Evolutionary conservation across 2,329 filamentous ascomycete genomes (phyloP).

Genomic region (Plectosphaerella plurivora): DNA sequence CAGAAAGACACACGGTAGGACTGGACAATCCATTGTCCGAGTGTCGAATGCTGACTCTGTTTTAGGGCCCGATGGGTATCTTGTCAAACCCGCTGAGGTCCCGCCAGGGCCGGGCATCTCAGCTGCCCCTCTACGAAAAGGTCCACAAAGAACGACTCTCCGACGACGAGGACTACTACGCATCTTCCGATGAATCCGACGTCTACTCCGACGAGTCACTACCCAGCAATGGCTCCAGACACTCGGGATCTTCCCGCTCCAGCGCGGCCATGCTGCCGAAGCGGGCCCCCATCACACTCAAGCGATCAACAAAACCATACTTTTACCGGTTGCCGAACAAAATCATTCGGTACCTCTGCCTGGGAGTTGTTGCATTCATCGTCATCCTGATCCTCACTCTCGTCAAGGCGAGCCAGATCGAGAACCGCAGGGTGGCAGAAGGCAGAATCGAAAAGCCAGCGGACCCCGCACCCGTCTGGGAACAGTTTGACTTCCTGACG

Average conservation of each 20-base stretch:
- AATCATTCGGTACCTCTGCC: constrained; percentile 73
- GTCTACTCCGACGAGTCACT: constrained; percentile 34
- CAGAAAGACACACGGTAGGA: constrained; percentile 1
- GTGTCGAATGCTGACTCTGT: neutral
- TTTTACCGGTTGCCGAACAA: constrained; percentile 65
- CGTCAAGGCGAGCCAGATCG: constrained; percentile 67
- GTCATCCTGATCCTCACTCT: constrained; percentile 74
- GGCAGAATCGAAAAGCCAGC: constrained; percentile 55
- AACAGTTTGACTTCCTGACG: constrained; percentile 77
- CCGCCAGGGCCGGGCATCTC: constrained; percentile 34
- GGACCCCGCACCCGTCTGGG: constrained; percentile 69
- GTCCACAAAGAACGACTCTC: constrained; percentile 46
- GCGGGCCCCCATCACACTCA: constrained; percentile 23
- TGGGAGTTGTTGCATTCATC: constrained; percentile 64
- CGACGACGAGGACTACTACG: constrained; percentile 42
- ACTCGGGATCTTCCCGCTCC: constrained; percentile 38
- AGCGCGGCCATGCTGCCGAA: constrained; percentile 40
- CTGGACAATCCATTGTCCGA: neutral
- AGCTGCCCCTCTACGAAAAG: constrained; percentile 48
- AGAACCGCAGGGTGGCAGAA: constrained; percentile 56
- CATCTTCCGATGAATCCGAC: constrained; percentile 40
- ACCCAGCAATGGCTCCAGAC: constrained; percentile 50
- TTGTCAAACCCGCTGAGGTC: constrained; percentile 42
- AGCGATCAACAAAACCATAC: constrained; percentile 25
- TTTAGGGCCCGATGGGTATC: constrained; percentile 39